Evolutionary conservation across 2,329 filamentous ascomycete genomes (phyloP), one percentile per base, ranked within the genome.

Genomic region (Aphanocladium album): DNA sequence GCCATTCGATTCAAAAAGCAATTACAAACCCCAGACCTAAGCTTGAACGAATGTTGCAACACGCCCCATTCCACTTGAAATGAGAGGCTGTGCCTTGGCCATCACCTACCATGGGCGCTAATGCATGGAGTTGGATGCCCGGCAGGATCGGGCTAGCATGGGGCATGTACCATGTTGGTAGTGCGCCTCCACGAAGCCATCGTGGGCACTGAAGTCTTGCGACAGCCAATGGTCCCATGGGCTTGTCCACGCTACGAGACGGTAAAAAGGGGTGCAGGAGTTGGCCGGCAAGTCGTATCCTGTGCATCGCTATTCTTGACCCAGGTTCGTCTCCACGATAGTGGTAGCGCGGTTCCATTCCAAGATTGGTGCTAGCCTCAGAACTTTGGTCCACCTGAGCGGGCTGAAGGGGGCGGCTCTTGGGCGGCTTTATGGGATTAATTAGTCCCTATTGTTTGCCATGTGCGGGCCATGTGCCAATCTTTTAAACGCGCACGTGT

Each of bases 131-230:
- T 33, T 41, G 16, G 45, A 25, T 23, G 30, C 33, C 14, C 30
- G 19, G 12, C 14, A 21, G 21, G 41, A 51, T 58, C 46, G 33
- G 56, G 46, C 56, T 37, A 58, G 43, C 35, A 43, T 58, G 56
- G 47, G 45, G 37, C 43, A 49, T 14, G 33, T 21, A 25, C 55
- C 30, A 41, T 57, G 33, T 17, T 27, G 33, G 17, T 9, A 5
- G 33, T 41, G 37, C 23, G 37, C 17, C 37, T 37, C 46, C 35
- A 58, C 45, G 56, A 33, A 58, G 55, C 55, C 55, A 30, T 45
- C 52, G 27, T 47, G 53, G 41, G 21, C 21, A 21, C 23, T 50
- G 35, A 5, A 23, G 23, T 16, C 35, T 3, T 8, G 16, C 16
- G 3, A 47, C 25, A 57, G 19, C 54, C 54, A 57, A 57, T 47